Base-by-base conservation (phyloP, 2,329 filamentous ascomycete genomes). In the Coniochaeta hoffmannii region DNA sequence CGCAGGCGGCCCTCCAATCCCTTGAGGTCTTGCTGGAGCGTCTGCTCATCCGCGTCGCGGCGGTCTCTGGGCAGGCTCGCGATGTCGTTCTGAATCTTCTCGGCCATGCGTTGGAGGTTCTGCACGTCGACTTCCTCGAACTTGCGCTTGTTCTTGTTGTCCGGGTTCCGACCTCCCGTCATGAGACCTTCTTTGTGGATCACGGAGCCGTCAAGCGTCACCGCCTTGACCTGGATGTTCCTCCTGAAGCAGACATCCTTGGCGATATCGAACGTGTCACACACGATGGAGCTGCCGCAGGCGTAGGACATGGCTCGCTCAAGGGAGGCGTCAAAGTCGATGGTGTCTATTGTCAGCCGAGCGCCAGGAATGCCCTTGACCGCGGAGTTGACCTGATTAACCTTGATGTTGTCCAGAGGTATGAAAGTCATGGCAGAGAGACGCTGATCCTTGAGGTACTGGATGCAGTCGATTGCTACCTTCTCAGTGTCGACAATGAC, bases 101-200 rank as follows among this genome's bases (percentile, higher is more conserved):
- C 83, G 55, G 85, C 87, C 63, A 90, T 77, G 59, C 85, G 86
- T 63, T 87, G 82, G n/a, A 97, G 77, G 58, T 89, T 89, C 61
- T 96, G 89, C 30, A 97, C 84, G 63, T 97, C 91, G 8, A 88
- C 83, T 63, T 97, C 92, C 64, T 96, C 92, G 72, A 95, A 97
- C 53, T 88, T 83, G 56, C 90, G 87, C 60, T 90, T 88, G 57
- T 82, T 83, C 68, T 88, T 89, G 50, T 85, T 81, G 49, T 88
- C 83, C 1, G 85, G 86, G 30, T 90, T 87, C 59, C 91, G 88
- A 61, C 94, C 94, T 77, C 94, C 94, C 51, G 94, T 97, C 88
- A 99, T 97, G 54, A 95, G 80, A 66, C 94, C 94, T 49, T 89
- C 91, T 69, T 97, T 97, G 75, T 96, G 91, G 60, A 99, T 97